Base-by-base conservation (phyloP, 1,284 basidiomycete species). In the Pterulicium gracile region DNA sequence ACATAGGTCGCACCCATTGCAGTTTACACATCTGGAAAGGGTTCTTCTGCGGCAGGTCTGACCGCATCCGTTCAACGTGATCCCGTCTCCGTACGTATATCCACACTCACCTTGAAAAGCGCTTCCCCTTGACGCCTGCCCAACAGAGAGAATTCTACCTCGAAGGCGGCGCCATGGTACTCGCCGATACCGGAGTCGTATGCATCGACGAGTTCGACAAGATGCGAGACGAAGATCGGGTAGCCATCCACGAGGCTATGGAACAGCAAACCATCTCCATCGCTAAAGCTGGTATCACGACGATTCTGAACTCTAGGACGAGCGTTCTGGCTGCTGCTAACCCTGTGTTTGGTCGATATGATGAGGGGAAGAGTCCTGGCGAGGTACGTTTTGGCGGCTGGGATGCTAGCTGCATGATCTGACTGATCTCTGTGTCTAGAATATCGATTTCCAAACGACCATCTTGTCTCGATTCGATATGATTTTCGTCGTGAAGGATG, bases 151-250 rank as follows among this genome's bases (percentile, higher is more conserved):
- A 99, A 62, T 99, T 98, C 63, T 98, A 95, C 64, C 78, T 99
- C 5, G 96, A 99, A 70, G 96, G 96, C 3, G 96, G 96, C 21
- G 96, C 96, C 1, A 98, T 99, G 96, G 96, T 99, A 5, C 77
- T 99, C 22, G 96, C 96, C 0, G 96, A 99, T 60, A 93, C 91
- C 3, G 96, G 96, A 21, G 94, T 98, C 13, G 96, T 98, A 17
- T 98, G 96, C 61, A 99, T 99, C 58, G 96, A 99, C 60, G 96
- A 99, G 64, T 99, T 99, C 58, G 96, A 98, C 71, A 99, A 99
- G 73, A 99, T 98, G 96, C 76, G 95, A 22, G 96, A 98, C 59
- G 95, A 98, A 64, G 96, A 98, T 60, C 82, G 96, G 50, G 96
- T 98, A 1, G 96, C 96, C 0, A 98, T 98, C 51, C 96, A 98